Percentiles rank a stretch among this genome's conserved stretches.
phyloP scores from a whole-genome alignment of 176 grass and related monocot species.

The Ananas comosus region DNA sequence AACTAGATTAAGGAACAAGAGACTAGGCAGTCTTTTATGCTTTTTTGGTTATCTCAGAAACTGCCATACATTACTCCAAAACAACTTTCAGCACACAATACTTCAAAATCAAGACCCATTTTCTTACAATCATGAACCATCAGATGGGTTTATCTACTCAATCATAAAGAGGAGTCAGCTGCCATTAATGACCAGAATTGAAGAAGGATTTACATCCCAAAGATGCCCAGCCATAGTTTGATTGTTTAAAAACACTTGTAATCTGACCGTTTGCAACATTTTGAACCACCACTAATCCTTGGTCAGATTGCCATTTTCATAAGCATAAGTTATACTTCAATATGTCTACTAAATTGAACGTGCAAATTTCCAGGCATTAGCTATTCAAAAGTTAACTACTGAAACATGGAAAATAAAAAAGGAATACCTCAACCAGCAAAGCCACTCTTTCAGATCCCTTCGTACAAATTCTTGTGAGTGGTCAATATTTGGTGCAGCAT shows the following conservation, averaged over 20 bases:
- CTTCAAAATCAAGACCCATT: not conserved
- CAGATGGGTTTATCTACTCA: not conserved
- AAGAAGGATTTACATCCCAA: too few species aligned
- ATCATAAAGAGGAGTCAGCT: not conserved
- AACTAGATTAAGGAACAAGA: too few species aligned
- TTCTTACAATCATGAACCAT: not conserved
- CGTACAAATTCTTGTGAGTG: slow-evolving; percentile 99
- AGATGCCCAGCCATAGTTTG: too few species aligned
- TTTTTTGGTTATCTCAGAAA: too few species aligned
- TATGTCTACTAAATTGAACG: too few species aligned
- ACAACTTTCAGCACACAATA: not conserved
- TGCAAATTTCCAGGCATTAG: not conserved
- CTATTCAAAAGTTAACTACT: not conserved
- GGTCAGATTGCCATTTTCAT: too few species aligned
- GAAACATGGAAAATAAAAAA: not conserved
- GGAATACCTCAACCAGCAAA: slow-evolving; percentile 67
- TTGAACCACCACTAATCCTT: too few species aligned
- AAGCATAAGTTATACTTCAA: too few species aligned
- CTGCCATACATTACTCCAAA: not conserved
- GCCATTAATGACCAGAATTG: too few species aligned
- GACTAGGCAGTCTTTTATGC: too few species aligned
- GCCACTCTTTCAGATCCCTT: slow-evolving; percentile 89
- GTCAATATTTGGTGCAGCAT: slow-evolving; percentile 98
- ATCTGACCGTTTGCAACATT: too few species aligned
- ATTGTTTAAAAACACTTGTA: too few species aligned